Evolutionary conservation across 2,329 filamentous ascomycete species (phyloP).

Genomic region (Daldinia sp.): DNA sequence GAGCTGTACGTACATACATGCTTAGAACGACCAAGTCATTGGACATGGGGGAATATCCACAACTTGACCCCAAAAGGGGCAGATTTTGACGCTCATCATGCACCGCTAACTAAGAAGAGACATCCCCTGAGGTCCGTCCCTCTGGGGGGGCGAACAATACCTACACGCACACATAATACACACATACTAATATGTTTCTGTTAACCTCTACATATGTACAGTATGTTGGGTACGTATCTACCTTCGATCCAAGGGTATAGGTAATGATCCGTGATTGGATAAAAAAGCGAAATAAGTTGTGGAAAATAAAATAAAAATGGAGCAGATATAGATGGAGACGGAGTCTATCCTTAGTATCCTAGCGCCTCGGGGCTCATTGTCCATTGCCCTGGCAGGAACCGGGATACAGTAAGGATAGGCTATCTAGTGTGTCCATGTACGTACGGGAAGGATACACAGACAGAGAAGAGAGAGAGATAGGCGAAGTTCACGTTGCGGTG

Average conservation of each 20-base stretch:
- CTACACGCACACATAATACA: conserved; percentile 1
- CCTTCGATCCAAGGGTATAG: conserved; percentile 6
- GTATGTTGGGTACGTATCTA: conserved; percentile 14
- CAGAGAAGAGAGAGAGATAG: conserved; percentile 12
- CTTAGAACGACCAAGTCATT: conserved; percentile 21
- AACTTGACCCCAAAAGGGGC: conserved; percentile 16
- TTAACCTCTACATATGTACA: background rate
- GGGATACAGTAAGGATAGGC: background rate
- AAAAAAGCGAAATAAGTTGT: conserved; percentile 42
- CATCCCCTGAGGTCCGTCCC: conserved; percentile 8
- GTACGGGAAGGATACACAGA: background rate
- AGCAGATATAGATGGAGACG: conserved; percentile 27
- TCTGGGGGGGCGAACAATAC: conserved; percentile 16
- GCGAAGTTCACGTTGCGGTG: conserved; percentile 31
- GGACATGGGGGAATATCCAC: conserved; percentile 28
- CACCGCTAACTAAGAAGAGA: conserved; percentile 13
- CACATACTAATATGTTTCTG: too few relatives aligned
- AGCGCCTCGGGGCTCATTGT: conserved; percentile 26
- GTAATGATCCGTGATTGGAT: conserved; percentile 35
- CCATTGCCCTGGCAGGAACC: background rate
- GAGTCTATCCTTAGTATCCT: conserved; percentile 17
- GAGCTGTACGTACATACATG: background rate
- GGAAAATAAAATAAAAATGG: conserved; percentile 35
- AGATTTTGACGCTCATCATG: conserved; percentile 28
- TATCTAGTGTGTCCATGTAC: conserved; percentile 1